A percentile compares a stretch with the other conserved stretches of the same genome.
phyloP scores from a whole-genome alignment of 2,329 filamentous ascomycete species.

The Acrocalymma vagum region DNA sequence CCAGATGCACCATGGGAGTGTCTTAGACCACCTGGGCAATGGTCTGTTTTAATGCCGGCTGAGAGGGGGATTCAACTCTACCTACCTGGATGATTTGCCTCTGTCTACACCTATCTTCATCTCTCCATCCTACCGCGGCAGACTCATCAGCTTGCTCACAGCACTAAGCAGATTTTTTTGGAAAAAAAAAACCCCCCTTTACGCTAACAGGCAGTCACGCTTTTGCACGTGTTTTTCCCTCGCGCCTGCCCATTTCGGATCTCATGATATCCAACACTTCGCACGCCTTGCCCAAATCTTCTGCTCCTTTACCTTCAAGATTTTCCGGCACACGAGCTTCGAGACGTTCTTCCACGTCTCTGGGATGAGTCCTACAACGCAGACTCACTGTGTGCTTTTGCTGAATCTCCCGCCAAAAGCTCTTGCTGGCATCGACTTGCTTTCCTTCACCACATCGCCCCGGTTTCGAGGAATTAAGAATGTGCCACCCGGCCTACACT shows the following conservation, averaged over 20 bases:
- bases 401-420: conserved; percentile 56
- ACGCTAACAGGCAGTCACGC: too few relatives aligned
- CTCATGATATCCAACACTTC: conserved; percentile 21
- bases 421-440: conserved; percentile 63
- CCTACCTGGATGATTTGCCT: too few relatives aligned
- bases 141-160: too few relatives aligned
- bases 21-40: too few relatives aligned
- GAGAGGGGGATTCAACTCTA: too few relatives aligned
- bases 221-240: conserved; percentile 18
- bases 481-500: conserved; percentile 66
- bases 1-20: too few relatives aligned
- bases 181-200: too few relatives aligned
- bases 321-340: conserved; percentile 44
- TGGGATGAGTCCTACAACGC: conserved; percentile 42
- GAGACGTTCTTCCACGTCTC: conserved; percentile 44
- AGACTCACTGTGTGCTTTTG: conserved; percentile 49
- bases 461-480: conserved; percentile 69
- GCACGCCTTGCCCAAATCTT: not conserved
- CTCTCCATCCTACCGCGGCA: too few relatives aligned
- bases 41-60: too few relatives aligned
- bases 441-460: conserved; percentile 69
- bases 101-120: too few relatives aligned
- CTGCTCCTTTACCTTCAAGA: conserved; percentile 30
- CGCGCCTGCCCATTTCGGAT: conserved; percentile 20
- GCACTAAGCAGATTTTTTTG: too few relatives aligned